phyloP scores from a whole-genome alignment of 257 asterid species.

The Primulina tabacum region DNA sequence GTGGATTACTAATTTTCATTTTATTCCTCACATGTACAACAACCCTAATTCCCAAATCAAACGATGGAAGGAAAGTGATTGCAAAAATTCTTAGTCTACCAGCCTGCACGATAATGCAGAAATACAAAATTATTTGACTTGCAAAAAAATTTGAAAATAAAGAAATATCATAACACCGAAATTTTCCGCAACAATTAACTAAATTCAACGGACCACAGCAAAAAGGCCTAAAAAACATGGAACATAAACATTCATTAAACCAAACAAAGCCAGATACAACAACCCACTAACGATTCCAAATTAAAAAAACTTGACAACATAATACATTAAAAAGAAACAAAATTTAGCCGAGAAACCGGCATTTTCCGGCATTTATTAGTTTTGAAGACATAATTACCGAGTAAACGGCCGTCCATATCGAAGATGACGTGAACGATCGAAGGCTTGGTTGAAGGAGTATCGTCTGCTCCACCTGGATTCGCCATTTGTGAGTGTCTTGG shows the following conservation, averaged over 20 bases:
- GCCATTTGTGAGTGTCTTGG: conserved; percentile 43
- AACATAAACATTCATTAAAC: too few relatives aligned
- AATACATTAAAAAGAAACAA: too few relatives aligned
- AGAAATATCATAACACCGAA: too few relatives aligned
- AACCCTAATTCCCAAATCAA: too few relatives aligned
- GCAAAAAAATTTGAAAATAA: background rate
- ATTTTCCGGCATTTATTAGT: background rate
- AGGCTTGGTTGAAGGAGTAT: conserved; percentile 37
- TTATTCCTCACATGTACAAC: too few relatives aligned
- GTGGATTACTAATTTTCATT: too few relatives aligned
- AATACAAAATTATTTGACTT: background rate
- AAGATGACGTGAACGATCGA: conserved; percentile 78
- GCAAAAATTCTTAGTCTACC: background rate
- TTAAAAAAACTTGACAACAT: background rate
- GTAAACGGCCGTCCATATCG: conserved; percentile 96
- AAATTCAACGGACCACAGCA: too few relatives aligned
- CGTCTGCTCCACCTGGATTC: conserved; percentile 22
- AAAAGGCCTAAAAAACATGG: background rate
- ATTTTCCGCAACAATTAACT: too few relatives aligned
- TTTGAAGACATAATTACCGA: conserved; percentile 45
- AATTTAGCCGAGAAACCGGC: background rate
- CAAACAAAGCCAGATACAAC: background rate
- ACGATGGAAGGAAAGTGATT: too few relatives aligned
- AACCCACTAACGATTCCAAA: background rate
- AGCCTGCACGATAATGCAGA: background rate